Evolutionary conservation across 139 green algal genomes (phyloP), one percentile per base, ranked within the genome.

Genomic region (Pseudopediastrum boryanum): DNA sequence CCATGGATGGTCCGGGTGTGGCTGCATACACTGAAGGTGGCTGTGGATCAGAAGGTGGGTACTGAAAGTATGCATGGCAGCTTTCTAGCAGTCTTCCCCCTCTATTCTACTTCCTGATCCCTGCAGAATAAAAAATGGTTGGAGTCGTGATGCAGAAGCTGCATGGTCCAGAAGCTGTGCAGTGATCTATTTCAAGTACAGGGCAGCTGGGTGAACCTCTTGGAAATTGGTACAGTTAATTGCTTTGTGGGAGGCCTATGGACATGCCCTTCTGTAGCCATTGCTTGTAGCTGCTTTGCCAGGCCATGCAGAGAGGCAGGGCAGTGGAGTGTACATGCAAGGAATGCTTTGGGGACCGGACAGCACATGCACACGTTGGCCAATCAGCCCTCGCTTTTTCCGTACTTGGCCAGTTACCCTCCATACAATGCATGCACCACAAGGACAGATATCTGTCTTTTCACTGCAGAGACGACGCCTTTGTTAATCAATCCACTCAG

Each of bases 1-100:
- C 95, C 95, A 0, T 98, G 95, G 95, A 93, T 89, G 69, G 66
- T 98, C 1, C 46, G 81, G 31, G 50, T 93, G 7, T 93, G 87
- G 81, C 33, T 93, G n/a, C 88, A 94, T 77, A 95, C 87, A 4
- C 83, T 98, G 46, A 7, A 54, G 33, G 38, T 98, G 10, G 21
- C 19, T 54, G 63, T 97, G 12, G 88, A 98, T 52, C 86, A 86
- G 3, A 39, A 91, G 85, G 87, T 92, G 70, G 31, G 70, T 3
- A 1, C 13, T 10, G 0, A 52, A 25, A 23, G 19, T 31, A n/a
- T 71, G 73, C 16, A 13, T 27, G 38, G 67, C 77, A 50, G 51
- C 9, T 2, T 38, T 29, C n/a, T 58, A 44, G 13, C 23, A 16
- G 23, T 44, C 8, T 33, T 54, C 21, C 13, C 56, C 39, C 13